Base-by-base conservation (phyloP, 148 eudicot species). In the Beta vulgaris region DNA sequence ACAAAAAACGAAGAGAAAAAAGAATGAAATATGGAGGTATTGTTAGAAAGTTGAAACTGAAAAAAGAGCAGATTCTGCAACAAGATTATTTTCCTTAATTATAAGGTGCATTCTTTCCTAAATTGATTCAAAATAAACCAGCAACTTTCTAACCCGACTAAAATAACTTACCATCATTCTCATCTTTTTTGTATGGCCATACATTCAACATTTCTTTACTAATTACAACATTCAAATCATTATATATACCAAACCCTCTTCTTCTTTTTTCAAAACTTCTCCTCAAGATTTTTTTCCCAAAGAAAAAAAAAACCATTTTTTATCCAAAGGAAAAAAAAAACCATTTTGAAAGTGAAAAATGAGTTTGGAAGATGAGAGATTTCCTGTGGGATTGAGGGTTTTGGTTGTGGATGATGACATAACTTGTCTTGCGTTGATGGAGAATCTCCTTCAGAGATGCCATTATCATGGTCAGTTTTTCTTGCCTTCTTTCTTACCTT, bases 391-490 rank as follows among this genome's bases (percentile, higher is more conserved):
- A 9, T 70, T 93, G 88, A 85, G 91, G 36, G 98, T 93, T 83
- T 89, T 93, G 54, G 97, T 90, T 3, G 98, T 93, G 57, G 98
- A 93, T 72, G 97, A 93, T 79, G 92, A 93, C 70, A 85, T 79
- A 15, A 84, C 83, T 79, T 91, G 93, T 76, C 86, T 91, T 78
- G 87, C 61, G 86, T 35, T 88, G 40, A 77, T 93, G 77, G 90
- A 89, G 25, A 76, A 76, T 44, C 82, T 93, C 60, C 93, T 93
- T 31, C 72, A 71, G 37, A 86, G 87, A 87, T 93, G 96, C 84
- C 87, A 91, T 62, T 93, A 89, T 75, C 77, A 79, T 23, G 98
- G 98, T 93, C 61, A 79, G 83, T 48, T 58, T 72, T 68, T 73
- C 28, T 32, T 61, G 28, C 70, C 13, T 13, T 75, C 39, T 21